A percentile compares a stretch with the other conserved stretches of the same genome.
phyloP scores from a whole-genome alignment of 2,329 filamentous ascomycete species.

The Fusarium sp. region DNA sequence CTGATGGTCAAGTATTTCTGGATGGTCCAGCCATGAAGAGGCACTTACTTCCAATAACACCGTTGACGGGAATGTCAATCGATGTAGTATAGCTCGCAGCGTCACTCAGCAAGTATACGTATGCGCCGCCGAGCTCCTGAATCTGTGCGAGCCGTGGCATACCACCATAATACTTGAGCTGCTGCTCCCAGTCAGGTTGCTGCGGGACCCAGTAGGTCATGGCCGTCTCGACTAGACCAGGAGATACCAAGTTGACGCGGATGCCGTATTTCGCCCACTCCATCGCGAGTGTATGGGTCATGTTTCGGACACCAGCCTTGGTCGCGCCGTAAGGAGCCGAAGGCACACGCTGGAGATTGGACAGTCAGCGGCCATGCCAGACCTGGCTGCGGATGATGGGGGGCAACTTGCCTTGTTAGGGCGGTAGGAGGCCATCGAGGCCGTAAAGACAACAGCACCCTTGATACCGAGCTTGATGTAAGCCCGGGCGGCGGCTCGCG shows the following conservation, averaged over 20 bases:
- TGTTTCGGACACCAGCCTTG: conserved; percentile 59
- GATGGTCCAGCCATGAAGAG: background rate
- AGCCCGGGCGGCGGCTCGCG: conserved; percentile 57
- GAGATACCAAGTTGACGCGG: conserved; percentile 60
- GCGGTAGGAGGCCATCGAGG: conserved; percentile 61
- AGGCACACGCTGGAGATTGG: conserved; percentile 46
- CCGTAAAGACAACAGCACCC: conserved; percentile 58
- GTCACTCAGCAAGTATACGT: conserved; percentile 67
- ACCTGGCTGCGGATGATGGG: too few species aligned
- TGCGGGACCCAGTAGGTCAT: conserved; percentile 64
- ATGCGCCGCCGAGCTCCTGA: conserved; percentile 66
- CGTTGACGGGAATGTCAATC: conserved; percentile 58
- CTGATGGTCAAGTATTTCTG: background rate
- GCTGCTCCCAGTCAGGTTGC: conserved; percentile 66
- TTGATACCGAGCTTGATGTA: conserved; percentile 51
- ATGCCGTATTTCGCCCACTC: conserved; percentile 62
- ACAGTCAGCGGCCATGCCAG: too few species aligned
- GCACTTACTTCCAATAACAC: conserved; percentile 29
- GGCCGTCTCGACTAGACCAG: conserved; percentile 57
- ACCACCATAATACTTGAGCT: conserved; percentile 69
- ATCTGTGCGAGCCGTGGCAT: conserved; percentile 66
- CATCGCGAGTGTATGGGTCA: conserved; percentile 57
- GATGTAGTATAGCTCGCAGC: conserved; percentile 62
- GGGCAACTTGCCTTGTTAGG: conserved; percentile 49
- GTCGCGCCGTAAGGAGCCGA: conserved; percentile 60